Evolutionary conservation across 257 asterid genomes (phyloP).

Genomic region (Primulina tabacum): DNA sequence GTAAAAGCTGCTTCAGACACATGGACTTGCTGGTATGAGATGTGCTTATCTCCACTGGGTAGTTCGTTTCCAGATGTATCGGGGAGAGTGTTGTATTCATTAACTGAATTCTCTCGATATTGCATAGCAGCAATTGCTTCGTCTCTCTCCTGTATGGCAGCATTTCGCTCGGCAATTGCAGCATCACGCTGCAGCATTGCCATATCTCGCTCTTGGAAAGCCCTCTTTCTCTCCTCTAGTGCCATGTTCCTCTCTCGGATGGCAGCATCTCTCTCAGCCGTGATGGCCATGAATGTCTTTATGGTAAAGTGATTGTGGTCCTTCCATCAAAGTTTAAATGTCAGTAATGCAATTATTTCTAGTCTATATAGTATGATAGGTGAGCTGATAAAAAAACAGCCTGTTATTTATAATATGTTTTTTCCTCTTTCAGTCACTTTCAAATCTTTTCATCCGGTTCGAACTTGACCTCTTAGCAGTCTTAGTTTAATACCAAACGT

Average conservation of each 20-base stretch:
- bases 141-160: slow-evolving; percentile 73
- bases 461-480: neutral
- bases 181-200: slow-evolving; percentile 93
- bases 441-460: slow-evolving; percentile 1
- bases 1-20: slow-evolving; percentile 40
- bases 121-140: slow-evolving; percentile 67
- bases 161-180: slow-evolving; percentile 76
- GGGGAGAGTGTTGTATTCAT: slow-evolving; percentile 39
- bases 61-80: slow-evolving; percentile 48
- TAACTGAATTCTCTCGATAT: slow-evolving; percentile 50
- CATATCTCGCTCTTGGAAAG: slow-evolving; percentile 87
- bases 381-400: slow-evolving; percentile 2
- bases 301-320: slow-evolving; percentile 71
- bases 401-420: neutral
- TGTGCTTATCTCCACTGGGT: slow-evolving; percentile 42
- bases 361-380: neutral
- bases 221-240: slow-evolving; percentile 87
- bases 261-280: slow-evolving; percentile 94
- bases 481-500: neutral
- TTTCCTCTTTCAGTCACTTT: neutral
- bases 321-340: slow-evolving; percentile 37
- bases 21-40: slow-evolving; percentile 48
- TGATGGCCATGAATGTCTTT: slow-evolving; percentile 88
- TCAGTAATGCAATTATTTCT: slow-evolving; percentile 14
- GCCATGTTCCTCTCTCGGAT: slow-evolving; percentile 93